These are phyloP conservation scores for Mycena alexandri DNA, from an alignment of 768 basidiomycete genomes.

Conservation along the genomic window DNA sequence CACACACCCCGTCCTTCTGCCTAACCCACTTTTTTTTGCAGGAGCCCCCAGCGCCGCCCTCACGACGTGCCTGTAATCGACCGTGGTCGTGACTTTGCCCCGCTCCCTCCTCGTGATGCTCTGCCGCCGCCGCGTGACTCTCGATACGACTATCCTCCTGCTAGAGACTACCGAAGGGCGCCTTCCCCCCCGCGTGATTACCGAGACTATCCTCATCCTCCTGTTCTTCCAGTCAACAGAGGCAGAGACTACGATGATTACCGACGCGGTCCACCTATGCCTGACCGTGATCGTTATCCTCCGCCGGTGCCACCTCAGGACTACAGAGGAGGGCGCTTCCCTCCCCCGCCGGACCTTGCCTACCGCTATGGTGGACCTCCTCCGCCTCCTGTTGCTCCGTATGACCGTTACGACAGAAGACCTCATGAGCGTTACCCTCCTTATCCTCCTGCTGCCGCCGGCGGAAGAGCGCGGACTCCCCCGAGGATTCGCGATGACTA, in stretches of 20 bases:
- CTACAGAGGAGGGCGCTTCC: conserved; percentile 71
- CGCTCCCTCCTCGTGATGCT: conserved; percentile 53
- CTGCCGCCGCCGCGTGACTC: conserved; percentile 62
- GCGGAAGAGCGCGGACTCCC: conserved; percentile 70
- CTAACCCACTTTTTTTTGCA: conserved; percentile 39
- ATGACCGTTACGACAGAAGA: conserved; percentile 75
- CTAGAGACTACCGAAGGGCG: conserved; percentile 73
- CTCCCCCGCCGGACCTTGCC: conserved; percentile 64
- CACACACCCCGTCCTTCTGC: not conserved
- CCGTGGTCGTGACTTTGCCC: conserved; percentile 70
- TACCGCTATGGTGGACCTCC: conserved; percentile 66
- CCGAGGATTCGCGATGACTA: conserved; percentile 74
- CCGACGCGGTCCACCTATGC: conserved; percentile 58
- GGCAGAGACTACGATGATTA: conserved; percentile 81
- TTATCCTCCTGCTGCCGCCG: conserved; percentile 61
- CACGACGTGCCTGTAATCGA: conserved; percentile 67
- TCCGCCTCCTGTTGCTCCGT: conserved; percentile 64
- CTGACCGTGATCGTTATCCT: conserved; percentile 66
- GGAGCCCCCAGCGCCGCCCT: conserved; percentile 56
- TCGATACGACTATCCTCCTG: conserved; percentile 69
- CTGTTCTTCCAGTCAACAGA: conserved; percentile 57
- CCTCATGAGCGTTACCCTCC: conserved; percentile 63
- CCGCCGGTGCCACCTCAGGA: conserved; percentile 62
- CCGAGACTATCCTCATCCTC: conserved; percentile 72
- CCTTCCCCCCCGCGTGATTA: conserved; percentile 74